phyloP scores from a whole-genome alignment of 2,329 filamentous ascomycete genomes.

The Fusarium foetens region DNA sequence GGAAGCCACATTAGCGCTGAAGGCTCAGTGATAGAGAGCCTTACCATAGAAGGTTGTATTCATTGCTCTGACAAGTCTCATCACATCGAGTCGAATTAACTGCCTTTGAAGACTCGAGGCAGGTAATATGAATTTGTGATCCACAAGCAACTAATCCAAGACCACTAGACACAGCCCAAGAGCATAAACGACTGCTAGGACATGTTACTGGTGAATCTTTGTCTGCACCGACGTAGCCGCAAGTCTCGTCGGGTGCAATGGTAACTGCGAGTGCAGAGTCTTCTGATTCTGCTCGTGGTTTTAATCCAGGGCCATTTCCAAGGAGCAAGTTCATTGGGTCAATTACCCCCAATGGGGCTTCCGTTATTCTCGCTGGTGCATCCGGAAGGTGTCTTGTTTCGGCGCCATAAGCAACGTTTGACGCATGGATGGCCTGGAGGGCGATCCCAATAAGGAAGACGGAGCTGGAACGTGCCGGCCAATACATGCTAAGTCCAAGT shows the following conservation, averaged over 20 bases:
- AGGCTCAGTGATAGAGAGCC: fast-evolving
- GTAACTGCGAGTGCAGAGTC: not conserved
- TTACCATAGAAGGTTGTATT: not conserved
- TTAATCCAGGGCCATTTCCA: not conserved
- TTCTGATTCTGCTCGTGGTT: not conserved
- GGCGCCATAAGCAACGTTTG: fast-evolving
- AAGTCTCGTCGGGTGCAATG: not conserved
- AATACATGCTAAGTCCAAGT: not conserved
- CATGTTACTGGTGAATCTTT: not conserved
- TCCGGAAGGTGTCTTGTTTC: not conserved
- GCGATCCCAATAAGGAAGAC: not conserved
- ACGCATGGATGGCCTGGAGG: not conserved
- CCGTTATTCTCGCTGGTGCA: not conserved
- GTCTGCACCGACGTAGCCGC: not conserved
- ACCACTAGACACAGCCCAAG: not conserved
- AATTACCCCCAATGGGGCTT: not conserved
- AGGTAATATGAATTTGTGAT: fast-evolving
- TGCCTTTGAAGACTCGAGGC: fast-evolving
- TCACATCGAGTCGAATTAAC: not conserved
- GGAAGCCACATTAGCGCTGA: not conserved
- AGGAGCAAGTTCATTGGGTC: not conserved
- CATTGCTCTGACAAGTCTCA: not conserved
- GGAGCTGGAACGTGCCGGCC: fast-evolving
- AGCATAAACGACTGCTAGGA: not conserved
- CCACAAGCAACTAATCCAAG: not conserved